A percentile compares a stretch with the other conserved stretches of the same genome.
phyloP scores from a whole-genome alignment of 1,139 yeast species.

The Arxiozyma telluris region DNA sequence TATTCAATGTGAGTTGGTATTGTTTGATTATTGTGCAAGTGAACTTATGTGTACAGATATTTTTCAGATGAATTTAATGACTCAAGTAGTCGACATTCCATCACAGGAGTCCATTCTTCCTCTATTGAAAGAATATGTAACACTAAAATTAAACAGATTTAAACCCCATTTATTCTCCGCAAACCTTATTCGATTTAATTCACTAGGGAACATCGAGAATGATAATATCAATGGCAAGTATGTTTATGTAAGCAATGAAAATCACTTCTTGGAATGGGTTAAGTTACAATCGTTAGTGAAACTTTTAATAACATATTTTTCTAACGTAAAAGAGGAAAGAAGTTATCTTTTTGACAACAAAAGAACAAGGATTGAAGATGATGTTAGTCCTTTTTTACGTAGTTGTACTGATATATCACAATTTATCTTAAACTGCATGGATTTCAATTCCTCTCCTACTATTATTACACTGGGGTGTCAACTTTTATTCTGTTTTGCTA shows the following conservation, averaged over 20 bases:
- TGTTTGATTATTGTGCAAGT: conserved; percentile 19
- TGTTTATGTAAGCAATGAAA: conserved; percentile 10
- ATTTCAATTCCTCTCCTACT: conserved; percentile 3
- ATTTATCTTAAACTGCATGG: conserved; percentile 16
- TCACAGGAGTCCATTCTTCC: background rate
- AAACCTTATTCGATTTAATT: conserved; percentile 6
- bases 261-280: conserved; percentile 16
- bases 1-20: conserved; percentile 16
- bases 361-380: conserved; percentile 13
- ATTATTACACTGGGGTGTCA: conserved; percentile 16
- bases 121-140: conserved; percentile 14
- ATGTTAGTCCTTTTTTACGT: conserved; percentile 10
- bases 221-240: conserved; percentile 12
- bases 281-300: conserved; percentile 12
- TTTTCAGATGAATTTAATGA: conserved; percentile 14
- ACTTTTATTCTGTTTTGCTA: conserved; percentile 13
- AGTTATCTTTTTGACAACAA: conserved; percentile 14
- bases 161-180: conserved; percentile 11
- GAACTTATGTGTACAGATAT: conserved; percentile 16
- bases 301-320: conserved; percentile 14
- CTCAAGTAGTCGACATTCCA: conserved; percentile 1
- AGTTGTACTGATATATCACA: conserved; percentile 12
- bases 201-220: background rate
- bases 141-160: conserved; percentile 10
- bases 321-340: background rate